Conservation (phyloP, 768 basidiomycete species). For the Ephemerocybe angulata region DNA sequence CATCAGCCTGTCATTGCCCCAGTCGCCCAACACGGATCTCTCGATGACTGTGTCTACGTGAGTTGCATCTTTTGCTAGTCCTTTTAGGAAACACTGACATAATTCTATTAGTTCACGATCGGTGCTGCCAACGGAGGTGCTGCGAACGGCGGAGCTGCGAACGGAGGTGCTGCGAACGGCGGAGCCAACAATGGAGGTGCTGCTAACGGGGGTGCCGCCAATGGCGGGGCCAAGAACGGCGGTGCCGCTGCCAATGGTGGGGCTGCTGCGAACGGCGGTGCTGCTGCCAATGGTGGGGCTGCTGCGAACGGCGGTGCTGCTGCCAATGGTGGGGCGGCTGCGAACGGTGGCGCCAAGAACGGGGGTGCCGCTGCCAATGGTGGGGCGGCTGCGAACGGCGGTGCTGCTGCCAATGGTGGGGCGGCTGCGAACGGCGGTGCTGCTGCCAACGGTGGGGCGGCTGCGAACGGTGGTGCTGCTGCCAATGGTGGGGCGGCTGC, state of each 20-base stretch:
- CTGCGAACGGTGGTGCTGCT: slow-evolving; percentile 2
- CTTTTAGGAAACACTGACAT: too few relatives aligned
- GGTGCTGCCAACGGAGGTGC: slow-evolving; percentile 9
- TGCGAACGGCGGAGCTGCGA: slow-evolving; percentile 10
- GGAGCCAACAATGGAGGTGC: slow-evolving; percentile 11
- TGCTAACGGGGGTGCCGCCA: slow-evolving; percentile 9
- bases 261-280: background rate
- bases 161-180: slow-evolving; percentile 1
- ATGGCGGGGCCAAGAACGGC: slow-evolving; percentile 3
- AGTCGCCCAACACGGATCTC: slow-evolving; percentile 51
- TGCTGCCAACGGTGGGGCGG: too few relatives aligned
- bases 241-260: background rate
- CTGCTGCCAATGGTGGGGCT: too few relatives aligned
- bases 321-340: background rate
- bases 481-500: background rate
- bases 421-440: background rate
- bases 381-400: background rate
- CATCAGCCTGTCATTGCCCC: slow-evolving; percentile 53
- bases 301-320: slow-evolving; percentile 1
- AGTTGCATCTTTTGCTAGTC: slow-evolving; percentile 21
- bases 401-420: background rate
- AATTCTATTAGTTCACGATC: too few relatives aligned
- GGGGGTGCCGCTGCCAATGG: slow-evolving; percentile 6
- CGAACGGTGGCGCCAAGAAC: slow-evolving; percentile 5
- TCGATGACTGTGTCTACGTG: slow-evolving; percentile 62